Evolutionary conservation across 2,329 filamentous ascomycete genomes (phyloP).

Genomic region (Trichoderma brevicompactum): DNA sequence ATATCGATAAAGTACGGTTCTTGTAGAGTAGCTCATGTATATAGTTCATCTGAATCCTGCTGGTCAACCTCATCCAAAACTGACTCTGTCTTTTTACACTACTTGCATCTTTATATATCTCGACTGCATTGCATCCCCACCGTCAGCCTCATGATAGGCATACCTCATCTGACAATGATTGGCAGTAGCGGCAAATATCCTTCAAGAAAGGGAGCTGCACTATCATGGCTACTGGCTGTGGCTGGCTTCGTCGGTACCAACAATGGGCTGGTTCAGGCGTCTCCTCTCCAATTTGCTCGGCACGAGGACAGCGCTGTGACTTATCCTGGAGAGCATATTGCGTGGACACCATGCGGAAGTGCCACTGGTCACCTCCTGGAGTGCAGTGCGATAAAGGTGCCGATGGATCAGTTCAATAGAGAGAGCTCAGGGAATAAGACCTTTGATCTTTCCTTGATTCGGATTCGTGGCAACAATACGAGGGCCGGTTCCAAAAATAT

Average conservation of each 20-base stretch:
- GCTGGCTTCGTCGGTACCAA: neutral
- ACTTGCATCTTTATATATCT: neutral
- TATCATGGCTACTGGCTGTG: neutral
- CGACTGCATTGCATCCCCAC: neutral
- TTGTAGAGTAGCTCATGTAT: neutral
- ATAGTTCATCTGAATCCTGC: neutral
- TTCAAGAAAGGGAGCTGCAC: neutral
- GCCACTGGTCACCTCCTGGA: constrained; percentile 46
- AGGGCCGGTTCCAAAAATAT: constrained; percentile 44
- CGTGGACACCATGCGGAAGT: constrained; percentile 47
- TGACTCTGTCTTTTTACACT: neutral
- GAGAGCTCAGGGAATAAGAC: constrained; percentile 42
- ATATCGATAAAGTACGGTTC: neutral
- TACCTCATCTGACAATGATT: neutral
- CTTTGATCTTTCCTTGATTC: constrained; percentile 51
- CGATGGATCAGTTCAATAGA: constrained; percentile 51
- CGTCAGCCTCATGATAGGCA: neutral
- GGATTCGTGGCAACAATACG: constrained; percentile 49
- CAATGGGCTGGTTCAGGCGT: neutral
- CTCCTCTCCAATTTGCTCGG: neutral
- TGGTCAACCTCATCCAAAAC: neutral
- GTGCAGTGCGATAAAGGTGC: constrained; percentile 50
- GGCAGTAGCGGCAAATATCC: neutral
- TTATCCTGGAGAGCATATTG: constrained; percentile 44
- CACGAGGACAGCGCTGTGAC: neutral